Evolutionary conservation across 306 rosid species (phyloP).

Genomic region (Rosa lucieae): DNA sequence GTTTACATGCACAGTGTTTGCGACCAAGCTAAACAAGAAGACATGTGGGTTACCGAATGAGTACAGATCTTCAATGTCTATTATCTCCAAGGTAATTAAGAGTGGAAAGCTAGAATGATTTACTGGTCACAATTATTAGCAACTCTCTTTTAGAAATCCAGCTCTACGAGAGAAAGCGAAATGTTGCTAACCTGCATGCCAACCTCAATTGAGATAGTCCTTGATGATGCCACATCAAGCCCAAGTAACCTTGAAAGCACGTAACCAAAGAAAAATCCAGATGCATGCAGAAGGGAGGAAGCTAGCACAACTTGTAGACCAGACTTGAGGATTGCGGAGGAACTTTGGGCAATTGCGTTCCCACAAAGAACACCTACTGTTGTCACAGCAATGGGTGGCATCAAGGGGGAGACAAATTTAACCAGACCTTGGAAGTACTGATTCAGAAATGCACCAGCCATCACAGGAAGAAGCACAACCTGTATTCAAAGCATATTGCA

Average conservation of each 20-base stretch:
- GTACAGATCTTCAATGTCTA: neutral
- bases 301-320: slow-evolving; percentile 69
- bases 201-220: slow-evolving; percentile 83
- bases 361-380: slow-evolving; percentile 84
- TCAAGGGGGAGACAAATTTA: slow-evolving; percentile 59
- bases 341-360: slow-evolving; percentile 66
- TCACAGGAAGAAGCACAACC: slow-evolving; percentile 85
- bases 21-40: neutral
- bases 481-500: slow-evolving; percentile 29
- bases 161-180: neutral
- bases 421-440: slow-evolving; percentile 75
- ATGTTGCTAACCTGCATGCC: slow-evolving; percentile 78
- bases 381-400: slow-evolving; percentile 85
- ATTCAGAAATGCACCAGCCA: slow-evolving; percentile 79
- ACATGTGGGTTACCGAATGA: neutral
- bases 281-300: slow-evolving; percentile 59
- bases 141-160: neutral
- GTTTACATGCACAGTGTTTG: neutral
- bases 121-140: neutral
- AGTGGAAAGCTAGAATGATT: slow-evolving; percentile 4
- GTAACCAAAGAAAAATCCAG: slow-evolving; percentile 80
- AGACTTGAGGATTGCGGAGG: slow-evolving; percentile 71
- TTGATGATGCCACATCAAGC: slow-evolving; percentile 58
- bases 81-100: neutral
- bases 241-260: slow-evolving; percentile 57